Percentiles rank a stretch among this genome's conserved stretches.
phyloP scores from a whole-genome alignment of 805 yeast species.

The Candida tallmaniae region DNA sequence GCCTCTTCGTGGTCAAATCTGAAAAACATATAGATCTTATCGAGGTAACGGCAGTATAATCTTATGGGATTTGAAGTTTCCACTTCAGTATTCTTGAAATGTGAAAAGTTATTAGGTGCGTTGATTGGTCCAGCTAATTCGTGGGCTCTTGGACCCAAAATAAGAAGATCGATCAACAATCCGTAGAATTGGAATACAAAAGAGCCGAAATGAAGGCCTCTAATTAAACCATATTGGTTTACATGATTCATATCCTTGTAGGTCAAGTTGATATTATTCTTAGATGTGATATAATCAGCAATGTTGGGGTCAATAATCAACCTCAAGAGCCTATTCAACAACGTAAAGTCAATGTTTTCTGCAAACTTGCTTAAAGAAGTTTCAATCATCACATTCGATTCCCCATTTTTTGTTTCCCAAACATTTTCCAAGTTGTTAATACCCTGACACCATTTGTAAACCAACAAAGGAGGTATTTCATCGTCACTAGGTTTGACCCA shows the following conservation, averaged over 20 bases:
- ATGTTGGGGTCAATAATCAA: conserved; percentile 82
- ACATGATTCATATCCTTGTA: conserved; percentile 95
- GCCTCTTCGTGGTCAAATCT: conserved; percentile 72
- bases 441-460: conserved; percentile 93
- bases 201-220: conserved; percentile 88
- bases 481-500: conserved; percentile 96
- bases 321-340: conserved; percentile 75
- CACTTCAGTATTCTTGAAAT: conserved; percentile 53
- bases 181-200: conserved; percentile 91
- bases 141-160: conserved; percentile 79
- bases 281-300: conserved; percentile 92
- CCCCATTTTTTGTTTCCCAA: conserved; percentile 76
- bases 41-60: conserved; percentile 77
- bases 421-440: conserved; percentile 71
- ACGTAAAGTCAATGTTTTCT: conserved; percentile 84
- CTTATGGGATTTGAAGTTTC: conserved; percentile 75
- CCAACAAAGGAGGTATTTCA: conserved; percentile 88
- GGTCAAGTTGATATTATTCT: conserved; percentile 74
- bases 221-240: conserved; percentile 79
- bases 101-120: conserved; percentile 73
- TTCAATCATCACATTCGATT: conserved; percentile 80
- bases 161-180: conserved; percentile 70
- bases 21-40: conserved; percentile 75
- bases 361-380: conserved; percentile 64
- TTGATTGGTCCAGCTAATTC: conserved; percentile 79